Percentiles rank a stretch among this genome's conserved stretches.
Conservation (phyloP, 306 rosid genomes). For the Fragaria iinumae region DNA sequence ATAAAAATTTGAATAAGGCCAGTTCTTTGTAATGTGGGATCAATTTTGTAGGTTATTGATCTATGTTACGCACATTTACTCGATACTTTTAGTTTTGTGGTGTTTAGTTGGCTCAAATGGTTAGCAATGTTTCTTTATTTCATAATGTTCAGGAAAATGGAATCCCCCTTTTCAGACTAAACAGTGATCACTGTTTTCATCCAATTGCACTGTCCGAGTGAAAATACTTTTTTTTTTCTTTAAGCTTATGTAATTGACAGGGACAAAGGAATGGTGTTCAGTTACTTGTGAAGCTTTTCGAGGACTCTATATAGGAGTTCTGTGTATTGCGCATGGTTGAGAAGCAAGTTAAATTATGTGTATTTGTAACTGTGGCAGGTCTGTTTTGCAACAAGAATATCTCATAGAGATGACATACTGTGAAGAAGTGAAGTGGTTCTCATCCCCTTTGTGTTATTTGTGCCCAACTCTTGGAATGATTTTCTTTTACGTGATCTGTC, state of each 20-base stretch:
- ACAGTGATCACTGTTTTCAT: neutral
- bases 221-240: too few relatives aligned
- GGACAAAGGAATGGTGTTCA: neutral
- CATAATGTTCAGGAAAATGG: neutral
- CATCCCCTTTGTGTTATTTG: neutral
- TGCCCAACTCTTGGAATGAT: neutral
- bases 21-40: slow-evolving; percentile 5
- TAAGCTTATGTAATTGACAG: neutral
- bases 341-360: neutral
- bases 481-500: neutral
- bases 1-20: slow-evolving; percentile 20
- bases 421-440: neutral
- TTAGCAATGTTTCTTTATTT: neutral
- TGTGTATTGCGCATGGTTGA: neutral
- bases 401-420: neutral
- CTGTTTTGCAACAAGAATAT: neutral
- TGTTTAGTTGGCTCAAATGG: neutral
- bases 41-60: slow-evolving; percentile 15
- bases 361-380: neutral
- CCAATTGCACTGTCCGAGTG: neutral
- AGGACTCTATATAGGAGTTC: neutral
- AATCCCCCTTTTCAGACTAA: neutral
- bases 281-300: neutral
- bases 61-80: neutral
- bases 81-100: neutral